Evolutionary conservation across 441 rosid genomes (phyloP).

Genomic region (Kokia cookei): DNA sequence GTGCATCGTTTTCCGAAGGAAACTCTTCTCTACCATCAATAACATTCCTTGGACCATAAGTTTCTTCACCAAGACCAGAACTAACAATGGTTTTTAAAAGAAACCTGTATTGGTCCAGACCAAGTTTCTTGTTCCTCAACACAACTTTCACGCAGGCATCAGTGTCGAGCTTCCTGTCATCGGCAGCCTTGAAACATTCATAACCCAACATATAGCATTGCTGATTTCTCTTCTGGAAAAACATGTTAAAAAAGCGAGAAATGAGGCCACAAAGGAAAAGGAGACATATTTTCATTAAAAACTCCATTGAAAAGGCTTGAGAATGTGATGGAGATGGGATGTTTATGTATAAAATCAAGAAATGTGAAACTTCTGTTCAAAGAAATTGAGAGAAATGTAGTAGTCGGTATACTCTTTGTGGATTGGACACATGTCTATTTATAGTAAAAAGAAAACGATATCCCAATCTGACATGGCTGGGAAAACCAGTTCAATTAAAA

Average conservation of each 20-base stretch:
- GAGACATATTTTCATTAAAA: constrained; percentile 3
- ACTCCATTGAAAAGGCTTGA: neutral
- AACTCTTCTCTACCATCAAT: constrained; percentile 30
- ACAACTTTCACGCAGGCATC: constrained; percentile 12
- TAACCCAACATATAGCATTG: constrained; percentile 23
- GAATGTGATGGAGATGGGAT: neutral
- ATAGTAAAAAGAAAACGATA: neutral
- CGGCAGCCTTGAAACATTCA: constrained; percentile 23
- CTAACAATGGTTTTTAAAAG: constrained; percentile 31
- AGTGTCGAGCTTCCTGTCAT: constrained; percentile 20
- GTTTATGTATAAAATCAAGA: neutral
- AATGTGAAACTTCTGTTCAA: neutral
- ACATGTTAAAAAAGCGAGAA: constrained; percentile 4
- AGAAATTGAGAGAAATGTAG: neutral
- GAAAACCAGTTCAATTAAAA: no score
- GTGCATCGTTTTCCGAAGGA: constrained; percentile 18
- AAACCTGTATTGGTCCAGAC: constrained; percentile 38
- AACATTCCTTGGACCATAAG: constrained; percentile 29
- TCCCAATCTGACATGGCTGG: no score
- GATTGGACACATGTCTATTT: neutral
- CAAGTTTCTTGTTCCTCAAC: constrained; percentile 32
- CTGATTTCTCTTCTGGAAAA: constrained; percentile 7
- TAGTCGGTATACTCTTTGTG: neutral
- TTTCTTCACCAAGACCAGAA: constrained; percentile 44
- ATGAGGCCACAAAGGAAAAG: constrained; percentile 1